Evolutionary conservation across 805 yeast genomes (phyloP), one percentile per base, ranked within the genome.

Genomic region (Hanseniaspora osmophila): DNA sequence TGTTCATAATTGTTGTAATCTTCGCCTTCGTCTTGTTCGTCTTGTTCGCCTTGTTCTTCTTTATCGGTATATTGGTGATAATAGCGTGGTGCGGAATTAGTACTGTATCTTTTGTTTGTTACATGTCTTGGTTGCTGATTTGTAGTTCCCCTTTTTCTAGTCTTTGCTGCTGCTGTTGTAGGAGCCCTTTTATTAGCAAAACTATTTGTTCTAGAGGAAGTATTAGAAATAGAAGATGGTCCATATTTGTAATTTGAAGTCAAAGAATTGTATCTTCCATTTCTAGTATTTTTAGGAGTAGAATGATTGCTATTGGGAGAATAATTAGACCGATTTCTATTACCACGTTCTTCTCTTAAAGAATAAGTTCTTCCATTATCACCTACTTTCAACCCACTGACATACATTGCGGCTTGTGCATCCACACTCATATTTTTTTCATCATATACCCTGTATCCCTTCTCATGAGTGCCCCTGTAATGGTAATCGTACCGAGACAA

Each of bases 401-500:
- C 38, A 35, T 35, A 35, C 16, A 15, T 10, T 13, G 38, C 38
- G 10, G 38, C 38, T 16, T 35, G 38, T 10, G 16, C 13, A 10
- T 38, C 41, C 12, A 38, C 30, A 38, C 41, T 22, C 29, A 38
- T 38, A 11, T 38, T 38, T 35, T 35, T 17, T 18, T 18, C 30
- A 15, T 38, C 41, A 13, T 46, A 40, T 10, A 40, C 33, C 13
- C 43, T 40, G 30, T 46, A 43, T n/a, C 48, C 48, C 16, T 46
- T 46, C 0, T 38, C 40, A 19, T 43, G 48, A 2, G 43, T 33
- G 4, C 48, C 48, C 18, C 45, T 29, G 30, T 46, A 46, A 22
- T 46, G 48, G 19, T 46, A 46, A 30, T 46, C 48, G 17, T 46
- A 46, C 35, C 48, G 39, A 10, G 48, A 46, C n/a, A 46, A 30